Percentiles rank a stretch among this genome's conserved stretches.
Conservation (phyloP, 202 grass and related monocot species). For the Tripidium arundinaceum region DNA sequence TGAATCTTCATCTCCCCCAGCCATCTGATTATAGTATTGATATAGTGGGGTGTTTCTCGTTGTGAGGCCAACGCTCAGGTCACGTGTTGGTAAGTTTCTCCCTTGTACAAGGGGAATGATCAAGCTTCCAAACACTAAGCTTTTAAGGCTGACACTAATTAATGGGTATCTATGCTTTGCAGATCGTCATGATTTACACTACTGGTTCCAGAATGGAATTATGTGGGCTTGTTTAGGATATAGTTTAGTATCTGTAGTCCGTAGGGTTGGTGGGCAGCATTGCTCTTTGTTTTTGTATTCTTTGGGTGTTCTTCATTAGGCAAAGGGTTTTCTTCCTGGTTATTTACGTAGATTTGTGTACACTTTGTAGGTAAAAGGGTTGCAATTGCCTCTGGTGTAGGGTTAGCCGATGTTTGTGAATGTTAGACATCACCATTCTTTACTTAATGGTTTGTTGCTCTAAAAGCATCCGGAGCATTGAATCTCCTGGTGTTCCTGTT, state of each 20-base stretch:
- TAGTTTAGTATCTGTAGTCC: slow-evolving; percentile 22
- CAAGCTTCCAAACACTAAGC: not conserved
- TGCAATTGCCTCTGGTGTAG: slow-evolving; percentile 8
- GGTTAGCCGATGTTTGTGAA: slow-evolving; percentile 31
- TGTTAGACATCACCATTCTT: slow-evolving; percentile 32
- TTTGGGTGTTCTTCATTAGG: slow-evolving; percentile 30
- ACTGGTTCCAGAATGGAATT: not conserved
- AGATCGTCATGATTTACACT: slow-evolving; percentile 30
- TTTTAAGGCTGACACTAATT: not conserved
- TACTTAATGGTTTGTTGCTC: slow-evolving; percentile 16
- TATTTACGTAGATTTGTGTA: slow-evolving; percentile 14
- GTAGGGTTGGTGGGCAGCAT: slow-evolving; percentile 16
- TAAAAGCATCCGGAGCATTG: not conserved
- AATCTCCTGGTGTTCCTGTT: not conserved
- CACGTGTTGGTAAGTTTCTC: slow-evolving; percentile 21
- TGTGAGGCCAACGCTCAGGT: slow-evolving; percentile 27
- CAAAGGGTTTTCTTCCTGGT: slow-evolving; percentile 11
- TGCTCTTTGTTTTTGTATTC: slow-evolving; percentile 26
- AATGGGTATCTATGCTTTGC: not conserved
- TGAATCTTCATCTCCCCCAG: slow-evolving; percentile 49
- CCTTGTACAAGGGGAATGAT: not conserved
- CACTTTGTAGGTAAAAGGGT: not conserved
- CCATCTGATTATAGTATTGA: slow-evolving; percentile 10
- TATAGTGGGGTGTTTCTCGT: slow-evolving; percentile 5
- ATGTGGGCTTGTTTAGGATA: not conserved